These are phyloP conservation scores for Barbarea vulgaris DNA, from an alignment of 345 rosid genomes.

Conservation along the genomic window DNA sequence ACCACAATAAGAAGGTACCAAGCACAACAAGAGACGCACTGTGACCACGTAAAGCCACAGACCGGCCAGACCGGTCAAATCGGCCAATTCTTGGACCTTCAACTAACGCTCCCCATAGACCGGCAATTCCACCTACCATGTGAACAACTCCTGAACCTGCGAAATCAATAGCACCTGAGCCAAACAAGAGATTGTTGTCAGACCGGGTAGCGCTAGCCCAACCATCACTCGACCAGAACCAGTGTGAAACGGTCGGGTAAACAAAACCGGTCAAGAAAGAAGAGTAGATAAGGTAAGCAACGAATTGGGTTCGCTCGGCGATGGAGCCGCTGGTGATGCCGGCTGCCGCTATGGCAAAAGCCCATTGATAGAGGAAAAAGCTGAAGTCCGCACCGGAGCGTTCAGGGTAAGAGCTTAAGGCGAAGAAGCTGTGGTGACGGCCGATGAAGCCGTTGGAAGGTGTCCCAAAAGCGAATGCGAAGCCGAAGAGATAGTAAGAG, in stretches of 20 bases:
- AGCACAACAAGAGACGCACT: slow-evolving; percentile 71
- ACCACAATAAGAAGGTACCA: slow-evolving; percentile 75
- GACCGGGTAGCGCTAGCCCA: slow-evolving; percentile 61
- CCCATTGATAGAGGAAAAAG: slow-evolving; percentile 78
- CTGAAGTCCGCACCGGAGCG: slow-evolving; percentile 46
- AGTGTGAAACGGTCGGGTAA: slow-evolving; percentile 68
- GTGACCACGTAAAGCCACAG: slow-evolving; percentile 67
- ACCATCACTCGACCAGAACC: slow-evolving; percentile 78
- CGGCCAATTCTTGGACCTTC: slow-evolving; percentile 82
- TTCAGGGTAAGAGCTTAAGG: slow-evolving; percentile 47
- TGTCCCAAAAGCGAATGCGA: slow-evolving; percentile 74
- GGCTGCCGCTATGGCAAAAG: slow-evolving; percentile 77
- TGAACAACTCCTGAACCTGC: slow-evolving; percentile 85
- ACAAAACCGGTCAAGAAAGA: slow-evolving; percentile 73
- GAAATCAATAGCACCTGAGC: slow-evolving; percentile 70
- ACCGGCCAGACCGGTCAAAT: slow-evolving; percentile 49
- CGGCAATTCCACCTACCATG: slow-evolving; percentile 83
- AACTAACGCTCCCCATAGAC: slow-evolving; percentile 72
- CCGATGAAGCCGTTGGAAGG: slow-evolving; percentile 82
- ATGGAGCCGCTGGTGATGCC: slow-evolving; percentile 86
- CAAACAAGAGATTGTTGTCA: slow-evolving; percentile 46
- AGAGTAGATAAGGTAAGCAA: slow-evolving; percentile 70
- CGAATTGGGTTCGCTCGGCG: slow-evolving; percentile 81
- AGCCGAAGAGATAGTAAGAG: slow-evolving; percentile 74
- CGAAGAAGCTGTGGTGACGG: slow-evolving; percentile 52